Conservation (phyloP, 768 basidiomycete genomes). For the Kwoniella sp. region DNA sequence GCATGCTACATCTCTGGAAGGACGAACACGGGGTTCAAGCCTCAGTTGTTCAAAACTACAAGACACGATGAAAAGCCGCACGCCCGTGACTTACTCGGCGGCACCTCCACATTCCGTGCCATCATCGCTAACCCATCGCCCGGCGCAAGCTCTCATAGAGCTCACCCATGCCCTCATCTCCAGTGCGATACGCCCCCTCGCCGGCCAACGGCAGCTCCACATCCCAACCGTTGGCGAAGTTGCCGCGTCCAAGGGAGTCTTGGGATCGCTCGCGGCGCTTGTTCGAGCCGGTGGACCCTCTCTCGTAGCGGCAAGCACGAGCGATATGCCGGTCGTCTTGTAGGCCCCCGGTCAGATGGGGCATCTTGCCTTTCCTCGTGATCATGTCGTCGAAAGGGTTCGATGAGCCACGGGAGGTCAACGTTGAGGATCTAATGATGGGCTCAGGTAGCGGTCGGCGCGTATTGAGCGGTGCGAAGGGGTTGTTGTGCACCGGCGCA, state of each 20-base stretch:
- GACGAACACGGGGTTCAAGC: no score
- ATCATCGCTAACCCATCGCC: no score
- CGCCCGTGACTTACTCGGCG: no score
- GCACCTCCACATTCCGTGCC: no score
- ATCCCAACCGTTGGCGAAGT: no score
- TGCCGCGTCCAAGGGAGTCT: constrained; percentile 4
- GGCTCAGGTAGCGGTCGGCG: constrained; percentile 4
- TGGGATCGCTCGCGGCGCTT: background rate
- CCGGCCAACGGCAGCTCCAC: background rate
- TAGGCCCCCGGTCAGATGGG: constrained; percentile 6
- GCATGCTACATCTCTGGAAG: no score
- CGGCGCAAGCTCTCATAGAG: constrained; percentile 24
- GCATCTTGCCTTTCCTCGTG: constrained; percentile 1
- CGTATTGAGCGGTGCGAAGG: constrained; percentile 1
- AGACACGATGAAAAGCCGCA: no score
- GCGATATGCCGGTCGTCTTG: background rate
- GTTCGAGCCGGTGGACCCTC: background rate
- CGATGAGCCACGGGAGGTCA: background rate
- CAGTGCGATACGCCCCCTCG: constrained; percentile 9
- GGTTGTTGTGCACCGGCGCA: background rate
- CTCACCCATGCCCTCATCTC: constrained; percentile 19
- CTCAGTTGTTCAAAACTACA: no score
- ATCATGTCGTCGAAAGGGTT: constrained; percentile 1
- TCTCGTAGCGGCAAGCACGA: background rate
- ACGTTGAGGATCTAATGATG: constrained; percentile 7